Conservation (phyloP, 305 asterid genomes). For the Fraxinus baroniana region DNA sequence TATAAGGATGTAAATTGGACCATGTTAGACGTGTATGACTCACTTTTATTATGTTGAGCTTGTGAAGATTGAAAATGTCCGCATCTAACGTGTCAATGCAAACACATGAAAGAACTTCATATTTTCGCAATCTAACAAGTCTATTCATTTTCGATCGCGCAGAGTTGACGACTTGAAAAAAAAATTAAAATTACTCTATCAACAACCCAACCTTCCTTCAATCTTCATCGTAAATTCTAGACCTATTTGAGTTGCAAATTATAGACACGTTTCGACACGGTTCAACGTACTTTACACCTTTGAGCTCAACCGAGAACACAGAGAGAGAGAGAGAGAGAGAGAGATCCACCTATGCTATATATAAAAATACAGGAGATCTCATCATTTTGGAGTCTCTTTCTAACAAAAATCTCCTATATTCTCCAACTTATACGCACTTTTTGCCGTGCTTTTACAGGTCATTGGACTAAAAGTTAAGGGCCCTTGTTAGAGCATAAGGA, state of each 20-base stretch:
- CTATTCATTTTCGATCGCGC: not conserved
- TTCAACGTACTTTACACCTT: not conserved
- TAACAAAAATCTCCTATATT: not conserved
- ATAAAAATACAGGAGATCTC: not conserved
- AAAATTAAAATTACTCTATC: not conserved
- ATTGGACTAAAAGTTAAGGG: not conserved
- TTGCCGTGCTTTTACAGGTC: not conserved
- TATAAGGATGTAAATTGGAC: not conserved
- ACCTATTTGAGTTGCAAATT: not conserved
- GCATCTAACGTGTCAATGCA: not conserved
- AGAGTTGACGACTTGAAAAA: not conserved
- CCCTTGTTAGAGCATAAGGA: constrained; percentile 2
- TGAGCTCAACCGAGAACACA: not conserved
- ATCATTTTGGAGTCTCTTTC: not conserved
- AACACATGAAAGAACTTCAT: not conserved
- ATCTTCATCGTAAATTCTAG: not conserved
- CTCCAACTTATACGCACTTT: not conserved
- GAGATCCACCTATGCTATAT: not conserved
- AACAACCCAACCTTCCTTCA: not conserved
- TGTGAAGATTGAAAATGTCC: not conserved
- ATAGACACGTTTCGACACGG: not conserved
- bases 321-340: not conserved
- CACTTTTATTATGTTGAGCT: not conserved
- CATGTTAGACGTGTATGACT: not conserved
- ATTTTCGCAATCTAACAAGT: not conserved